phyloP scores from a whole-genome alignment of 371 early-diverging fungal species.

The Quaeritorhiza haematococci region DNA sequence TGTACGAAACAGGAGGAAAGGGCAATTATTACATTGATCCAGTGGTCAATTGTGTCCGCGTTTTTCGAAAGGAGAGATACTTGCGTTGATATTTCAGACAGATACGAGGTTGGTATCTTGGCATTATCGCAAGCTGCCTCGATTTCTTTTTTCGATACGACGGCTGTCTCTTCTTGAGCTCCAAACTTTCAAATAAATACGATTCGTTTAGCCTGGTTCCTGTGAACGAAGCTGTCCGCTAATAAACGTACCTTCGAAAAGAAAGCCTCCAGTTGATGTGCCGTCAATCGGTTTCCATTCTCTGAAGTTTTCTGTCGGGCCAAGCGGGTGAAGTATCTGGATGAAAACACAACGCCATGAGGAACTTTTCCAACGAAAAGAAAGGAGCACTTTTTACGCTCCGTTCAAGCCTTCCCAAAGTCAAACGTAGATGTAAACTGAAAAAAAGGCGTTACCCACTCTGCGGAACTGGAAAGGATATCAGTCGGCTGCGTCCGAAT shows the following conservation, averaged over 20 bases:
- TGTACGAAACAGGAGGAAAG: constrained; percentile 1
- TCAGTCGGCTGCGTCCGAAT: constrained; percentile 42
- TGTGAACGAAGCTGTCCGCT: neutral
- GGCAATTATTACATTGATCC: too few relatives aligned
- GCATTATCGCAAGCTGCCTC: constrained; percentile 31
- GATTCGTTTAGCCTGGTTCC: neutral
- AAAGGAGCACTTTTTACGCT: neutral
- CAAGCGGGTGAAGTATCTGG: constrained; percentile 35
- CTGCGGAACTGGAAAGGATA: constrained; percentile 35
- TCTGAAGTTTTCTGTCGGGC: constrained; percentile 26
- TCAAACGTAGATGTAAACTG: constrained; percentile 1
- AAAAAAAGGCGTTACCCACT: too few relatives aligned
- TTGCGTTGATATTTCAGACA: too few relatives aligned
- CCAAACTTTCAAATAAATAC: constrained; percentile 11
- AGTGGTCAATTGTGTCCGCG: too few relatives aligned
- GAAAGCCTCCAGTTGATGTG: constrained; percentile 40
- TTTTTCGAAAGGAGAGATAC: too few relatives aligned
- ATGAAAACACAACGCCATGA: neutral
- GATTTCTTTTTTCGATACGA: constrained; percentile 26
- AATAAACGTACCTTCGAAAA: constrained; percentile 29
- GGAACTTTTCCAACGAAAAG: neutral
- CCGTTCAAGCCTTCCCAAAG: neutral
- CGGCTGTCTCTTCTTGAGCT: constrained; percentile 10
- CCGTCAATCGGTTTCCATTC: constrained; percentile 24
- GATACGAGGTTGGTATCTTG: constrained; percentile 19